Evolutionary conservation across 208 protist species (phyloP), one percentile per base, ranked within the genome.

Genomic region (Leishmania arabica): DNA sequence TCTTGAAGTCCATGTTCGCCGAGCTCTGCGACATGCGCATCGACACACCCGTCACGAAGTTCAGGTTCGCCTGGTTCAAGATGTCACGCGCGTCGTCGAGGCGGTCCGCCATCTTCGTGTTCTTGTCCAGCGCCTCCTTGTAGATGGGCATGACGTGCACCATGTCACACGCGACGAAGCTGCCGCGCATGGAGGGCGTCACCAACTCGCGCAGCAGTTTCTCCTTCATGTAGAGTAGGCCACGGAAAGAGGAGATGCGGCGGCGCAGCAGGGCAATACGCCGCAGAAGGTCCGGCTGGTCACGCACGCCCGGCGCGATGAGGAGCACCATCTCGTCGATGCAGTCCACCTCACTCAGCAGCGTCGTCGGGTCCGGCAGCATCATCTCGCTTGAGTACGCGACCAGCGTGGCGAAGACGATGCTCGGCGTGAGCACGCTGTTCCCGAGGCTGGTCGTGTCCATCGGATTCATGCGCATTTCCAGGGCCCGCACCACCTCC

Each of bases 301-400:
- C 94, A 37, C 85, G 90, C 79, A 90, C 77, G 13, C 90, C 92
- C 3, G 94, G 92, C 13, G 92, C 91, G 80, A 97, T 93, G 24
- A 96, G 88, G 69, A 96, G 83, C 72, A 95, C 90, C 92, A 97
- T 96, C 84, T 97, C 94, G 72, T 97, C 92, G 37, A 97, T 91
- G 77, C 86, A 88, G 82, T 95, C 93, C 64, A 97, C 94, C 82
- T 97, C 91, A 51, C 86, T 90, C 45, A 97, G 79, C 60, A 96
- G 78, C 68, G 86, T 74, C n/a, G 91, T 92, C 51, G 90, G 90
- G 79, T 96, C 90, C 6, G 92, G 90, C 42, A 97, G 78, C 78
- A 85, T 78, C 76, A 90, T 88, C 86, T 95, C 94, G 77, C 79
- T 93, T 3, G 87, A 88, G 78, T 92, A 95, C 70, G 85, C 86